Evolutionary conservation across 2,329 filamentous ascomycete genomes (phyloP), one percentile per base, ranked within the genome.

Genomic region (Paecilomyces dactylethromorphus): DNA sequence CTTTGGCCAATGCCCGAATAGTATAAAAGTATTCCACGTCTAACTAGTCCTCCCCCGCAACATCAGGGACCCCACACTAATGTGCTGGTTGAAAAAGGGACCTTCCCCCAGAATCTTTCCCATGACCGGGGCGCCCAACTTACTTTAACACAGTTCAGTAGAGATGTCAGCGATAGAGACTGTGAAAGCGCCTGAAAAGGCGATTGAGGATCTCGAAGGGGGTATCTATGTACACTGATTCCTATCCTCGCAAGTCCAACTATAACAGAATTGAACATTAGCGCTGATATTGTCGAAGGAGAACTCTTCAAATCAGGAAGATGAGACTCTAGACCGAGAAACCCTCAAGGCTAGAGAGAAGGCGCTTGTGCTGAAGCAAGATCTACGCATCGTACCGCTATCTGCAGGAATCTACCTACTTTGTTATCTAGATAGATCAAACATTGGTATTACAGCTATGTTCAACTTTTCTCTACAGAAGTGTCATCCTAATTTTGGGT

Each of bases 341-440:
- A n/a, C 54, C 18, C 24, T 39, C 15, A 59, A 56, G 6, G 59
- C 61, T 15, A 60, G 64, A 7, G 70, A 73, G 60, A 70, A 62
- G 59, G 64, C 66, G 7, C 74, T 85, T 6, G 62, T 85, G 24
- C 75, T 80, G 72, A 85, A 83, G 65, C 85, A 88, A 65, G 87
- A 89, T 68, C 60, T 83, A 18, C 79, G 82, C 57, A 87, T 89
- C 58, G 75, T 89, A 13, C 86, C 87, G 1, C 73, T 89, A 13
- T 83, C 79, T n/a, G 83, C 84, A 6, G 75, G 71, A 56, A 87
- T 89, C 55, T 90, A 88, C 69, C 78, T 89, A 53, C 79, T 89
- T 22, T 87, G 84, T 71, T 89, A 87, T 68, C 80, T 89, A 24
- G 87, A 89, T 71, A 79, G 84, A 51, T 82, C 84, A 58, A 90